These are phyloP conservation scores for Amesomyces nigricolor DNA, from an alignment of 2,329 filamentous ascomycete genomes.

Conservation along the genomic window DNA sequence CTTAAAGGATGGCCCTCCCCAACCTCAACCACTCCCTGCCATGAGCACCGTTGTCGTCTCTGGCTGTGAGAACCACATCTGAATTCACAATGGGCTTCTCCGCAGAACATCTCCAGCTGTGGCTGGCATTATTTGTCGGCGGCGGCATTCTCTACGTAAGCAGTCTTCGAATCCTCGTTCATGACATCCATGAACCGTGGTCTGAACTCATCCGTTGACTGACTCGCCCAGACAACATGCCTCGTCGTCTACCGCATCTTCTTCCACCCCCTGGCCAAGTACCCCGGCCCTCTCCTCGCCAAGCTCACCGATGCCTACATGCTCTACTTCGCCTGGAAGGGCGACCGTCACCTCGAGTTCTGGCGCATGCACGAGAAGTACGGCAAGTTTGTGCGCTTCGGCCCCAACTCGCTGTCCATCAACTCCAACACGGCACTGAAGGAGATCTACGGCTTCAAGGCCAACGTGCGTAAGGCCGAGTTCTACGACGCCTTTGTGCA, in stretches of 20 bases:
- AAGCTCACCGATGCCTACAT: conserved; percentile 60
- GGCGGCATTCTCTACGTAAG: conserved; percentile 39
- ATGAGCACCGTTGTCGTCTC: neutral
- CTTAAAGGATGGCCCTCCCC: neutral
- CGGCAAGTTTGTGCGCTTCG: conserved; percentile 64
- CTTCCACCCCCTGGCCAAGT: conserved; percentile 60
- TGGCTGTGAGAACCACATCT: neutral
- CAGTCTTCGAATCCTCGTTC: conserved; percentile 4
- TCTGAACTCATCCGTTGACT: no score
- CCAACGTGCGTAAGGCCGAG: conserved; percentile 61
- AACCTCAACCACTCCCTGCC: neutral
- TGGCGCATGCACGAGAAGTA: conserved; percentile 66
- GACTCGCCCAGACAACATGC: conserved; percentile 31
- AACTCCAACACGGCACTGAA: conserved; percentile 65
- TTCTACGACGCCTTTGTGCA: conserved; percentile 71
- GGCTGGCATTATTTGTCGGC: conserved; percentile 36
- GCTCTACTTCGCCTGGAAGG: conserved; percentile 69
- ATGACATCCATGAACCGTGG: no score
- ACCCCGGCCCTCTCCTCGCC: conserved; percentile 58
- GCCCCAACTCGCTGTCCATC: conserved; percentile 71
- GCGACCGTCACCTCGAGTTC: conserved; percentile 68
- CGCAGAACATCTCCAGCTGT: conserved; percentile 36
- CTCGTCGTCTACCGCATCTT: conserved; percentile 52
- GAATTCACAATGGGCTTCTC: conserved; percentile 23
- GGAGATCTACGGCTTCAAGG: conserved; percentile 59